Percentiles rank a stretch among this genome's conserved stretches.
These are phyloP conservation scores for Penicillium sp. DNA, from an alignment of 2,329 filamentous ascomycete genomes.

Conservation along the genomic window DNA sequence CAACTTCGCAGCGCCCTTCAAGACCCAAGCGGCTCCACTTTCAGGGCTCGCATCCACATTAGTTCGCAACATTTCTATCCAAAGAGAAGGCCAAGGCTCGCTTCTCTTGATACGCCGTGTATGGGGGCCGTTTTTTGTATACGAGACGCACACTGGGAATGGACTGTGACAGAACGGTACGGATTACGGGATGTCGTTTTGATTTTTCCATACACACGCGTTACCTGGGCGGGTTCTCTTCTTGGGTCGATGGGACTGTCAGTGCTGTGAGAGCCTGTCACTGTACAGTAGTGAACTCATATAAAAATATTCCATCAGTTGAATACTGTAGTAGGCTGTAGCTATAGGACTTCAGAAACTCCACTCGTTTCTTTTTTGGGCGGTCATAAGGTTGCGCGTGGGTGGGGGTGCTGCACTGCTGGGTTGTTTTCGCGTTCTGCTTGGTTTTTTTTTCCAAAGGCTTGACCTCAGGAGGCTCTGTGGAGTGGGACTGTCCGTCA, in stretches of 20 bases:
- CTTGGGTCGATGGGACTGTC: neutral
- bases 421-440: slow-evolving; percentile 10
- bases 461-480: neutral
- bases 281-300: too few species aligned
- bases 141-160: neutral
- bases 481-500: neutral
- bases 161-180: neutral
- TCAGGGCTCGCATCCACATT: slow-evolving; percentile 31
- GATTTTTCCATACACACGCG: neutral
- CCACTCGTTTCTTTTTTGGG: slow-evolving; percentile 17
- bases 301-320: too few species aligned
- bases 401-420: neutral
- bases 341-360: neutral
- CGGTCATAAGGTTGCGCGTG: neutral
- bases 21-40: slow-evolving; percentile 23
- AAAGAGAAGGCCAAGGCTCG: slow-evolving; percentile 23
- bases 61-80: slow-evolving; percentile 19
- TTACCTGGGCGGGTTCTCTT: neutral
- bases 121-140: slow-evolving; percentile 4
- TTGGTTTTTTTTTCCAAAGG: neutral
- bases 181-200: neutral
- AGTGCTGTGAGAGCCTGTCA: neutral
- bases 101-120: slow-evolving; percentile 21
- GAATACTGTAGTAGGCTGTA: too few species aligned
- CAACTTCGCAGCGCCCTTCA: neutral